Percentiles rank a stretch among this genome's conserved stretches.
Conservation (phyloP, 1,139 yeast genomes). For the Diutina catenulata region DNA sequence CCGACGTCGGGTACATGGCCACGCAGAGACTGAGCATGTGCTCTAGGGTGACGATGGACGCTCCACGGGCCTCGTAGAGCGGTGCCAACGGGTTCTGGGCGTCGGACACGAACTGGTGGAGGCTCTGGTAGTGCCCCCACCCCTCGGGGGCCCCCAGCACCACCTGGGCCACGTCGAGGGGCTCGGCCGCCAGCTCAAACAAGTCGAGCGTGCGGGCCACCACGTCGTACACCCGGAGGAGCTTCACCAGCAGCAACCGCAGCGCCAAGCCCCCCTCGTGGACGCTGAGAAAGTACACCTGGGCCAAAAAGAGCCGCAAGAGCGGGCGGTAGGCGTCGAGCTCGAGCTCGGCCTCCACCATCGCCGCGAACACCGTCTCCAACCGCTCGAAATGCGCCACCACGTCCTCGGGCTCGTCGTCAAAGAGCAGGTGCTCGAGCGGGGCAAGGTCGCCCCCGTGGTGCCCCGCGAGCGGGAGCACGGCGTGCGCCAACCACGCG, state of each 20-base stretch:
- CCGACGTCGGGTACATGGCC: not conserved
- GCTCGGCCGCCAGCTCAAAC: not conserved
- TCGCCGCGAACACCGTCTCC: not conserved
- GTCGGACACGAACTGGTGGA: not conserved
- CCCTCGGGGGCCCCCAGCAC: not conserved
- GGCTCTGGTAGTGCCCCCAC: not conserved
- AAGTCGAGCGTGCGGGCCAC: conserved; percentile 1
- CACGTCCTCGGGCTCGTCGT: conserved; percentile 1
- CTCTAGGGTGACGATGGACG: not conserved
- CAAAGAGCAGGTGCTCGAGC: not conserved
- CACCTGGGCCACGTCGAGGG: no score
- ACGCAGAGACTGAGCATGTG: not conserved
- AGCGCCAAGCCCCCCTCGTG: not conserved
- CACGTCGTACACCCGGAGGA: not conserved
- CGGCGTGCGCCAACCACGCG: not conserved
- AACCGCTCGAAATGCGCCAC: conserved; percentile 1
- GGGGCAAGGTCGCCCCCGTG: not conserved
- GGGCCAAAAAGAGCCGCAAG: not conserved
- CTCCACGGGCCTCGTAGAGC: not conserved
- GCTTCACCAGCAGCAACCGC: not conserved
- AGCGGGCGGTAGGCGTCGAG: not conserved
- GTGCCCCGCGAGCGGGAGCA: not conserved
- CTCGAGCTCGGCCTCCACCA: not conserved
- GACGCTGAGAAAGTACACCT: not conserved
- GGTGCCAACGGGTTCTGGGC: not conserved